These are phyloP conservation scores for Hypoxylon rickii DNA, from an alignment of 495 filamentous ascomycete species.

Conservation along the genomic window DNA sequence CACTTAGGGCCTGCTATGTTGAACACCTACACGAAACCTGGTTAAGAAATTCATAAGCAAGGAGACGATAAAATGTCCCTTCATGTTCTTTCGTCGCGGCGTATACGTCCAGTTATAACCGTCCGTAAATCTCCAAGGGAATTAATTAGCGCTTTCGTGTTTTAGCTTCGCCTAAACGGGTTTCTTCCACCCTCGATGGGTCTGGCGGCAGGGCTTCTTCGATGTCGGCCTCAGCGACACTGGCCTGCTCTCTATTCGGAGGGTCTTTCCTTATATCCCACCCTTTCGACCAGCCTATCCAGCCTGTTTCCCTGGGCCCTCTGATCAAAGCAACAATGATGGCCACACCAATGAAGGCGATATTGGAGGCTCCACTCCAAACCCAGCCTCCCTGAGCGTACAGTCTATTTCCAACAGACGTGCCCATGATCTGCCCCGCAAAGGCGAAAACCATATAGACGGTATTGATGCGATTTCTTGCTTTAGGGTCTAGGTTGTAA, in stretches of 20 bases:
- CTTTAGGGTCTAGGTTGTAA: constrained; percentile 71
- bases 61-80: too few species aligned
- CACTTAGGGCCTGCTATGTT: too few species aligned
- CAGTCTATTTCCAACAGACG: constrained; percentile 69
- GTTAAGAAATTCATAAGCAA: too few species aligned
- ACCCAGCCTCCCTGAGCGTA: constrained; percentile 75
- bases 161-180: neutral
- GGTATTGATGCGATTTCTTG: constrained; percentile 78
- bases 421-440: constrained; percentile 76
- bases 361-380: constrained; percentile 66
- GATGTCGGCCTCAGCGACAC: neutral
- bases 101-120: too few species aligned
- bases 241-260: constrained; percentile 6
- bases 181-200: neutral
- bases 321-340: constrained; percentile 60
- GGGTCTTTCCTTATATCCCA: constrained; percentile 54
- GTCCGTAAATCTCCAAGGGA: too few species aligned
- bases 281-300: constrained; percentile 78
- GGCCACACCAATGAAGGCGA: constrained; percentile 66
- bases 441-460: constrained; percentile 80
- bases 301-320: constrained; percentile 71
- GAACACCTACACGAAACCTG: too few species aligned
- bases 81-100: too few species aligned
- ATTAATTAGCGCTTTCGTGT: too few species aligned
- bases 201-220: neutral